phyloP scores from a whole-genome alignment of 768 basidiomycete species.

The Macrolepiota fuliginosa region DNA sequence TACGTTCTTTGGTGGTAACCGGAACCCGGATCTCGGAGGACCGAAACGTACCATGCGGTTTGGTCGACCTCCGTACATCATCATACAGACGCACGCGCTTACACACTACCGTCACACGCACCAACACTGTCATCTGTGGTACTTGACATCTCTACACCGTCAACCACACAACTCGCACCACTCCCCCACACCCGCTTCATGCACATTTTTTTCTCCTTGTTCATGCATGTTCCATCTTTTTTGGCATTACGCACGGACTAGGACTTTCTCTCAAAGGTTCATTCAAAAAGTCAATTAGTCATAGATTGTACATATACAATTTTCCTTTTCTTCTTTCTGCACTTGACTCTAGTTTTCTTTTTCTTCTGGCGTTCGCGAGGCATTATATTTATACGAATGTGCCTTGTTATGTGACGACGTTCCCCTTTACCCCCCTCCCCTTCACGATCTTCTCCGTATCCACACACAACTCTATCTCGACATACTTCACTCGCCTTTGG shows the following conservation, averaged over 20 bases:
- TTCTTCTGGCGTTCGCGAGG: neutral
- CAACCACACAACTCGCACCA: neutral
- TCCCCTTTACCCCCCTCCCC: neutral
- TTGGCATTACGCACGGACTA: constrained; percentile 10
- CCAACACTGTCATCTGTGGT: no score
- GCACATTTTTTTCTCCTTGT: neutral
- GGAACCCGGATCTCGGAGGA: neutral
- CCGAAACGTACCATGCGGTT: neutral
- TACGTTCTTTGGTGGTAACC: neutral
- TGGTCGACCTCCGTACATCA: neutral
- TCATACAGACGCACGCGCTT: neutral
- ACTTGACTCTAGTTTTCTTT: neutral
- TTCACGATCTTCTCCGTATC: neutral
- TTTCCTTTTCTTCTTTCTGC: neutral
- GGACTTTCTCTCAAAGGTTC: neutral
- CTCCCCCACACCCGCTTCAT: neutral
- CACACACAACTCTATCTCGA: neutral
- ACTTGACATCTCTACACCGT: no score
- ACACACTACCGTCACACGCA: neutral
- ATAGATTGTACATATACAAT: constrained; percentile 12
- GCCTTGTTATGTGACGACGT: neutral
- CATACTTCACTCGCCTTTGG: neutral
- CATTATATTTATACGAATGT: constrained; percentile 2
- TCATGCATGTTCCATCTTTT: neutral
- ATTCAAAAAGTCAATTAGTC: constrained; percentile 11